Percentiles rank a stretch among this genome's conserved stretches.
Conservation (phyloP, 2,329 filamentous ascomycete species). For the Stagonosporopsis vannaccii region DNA sequence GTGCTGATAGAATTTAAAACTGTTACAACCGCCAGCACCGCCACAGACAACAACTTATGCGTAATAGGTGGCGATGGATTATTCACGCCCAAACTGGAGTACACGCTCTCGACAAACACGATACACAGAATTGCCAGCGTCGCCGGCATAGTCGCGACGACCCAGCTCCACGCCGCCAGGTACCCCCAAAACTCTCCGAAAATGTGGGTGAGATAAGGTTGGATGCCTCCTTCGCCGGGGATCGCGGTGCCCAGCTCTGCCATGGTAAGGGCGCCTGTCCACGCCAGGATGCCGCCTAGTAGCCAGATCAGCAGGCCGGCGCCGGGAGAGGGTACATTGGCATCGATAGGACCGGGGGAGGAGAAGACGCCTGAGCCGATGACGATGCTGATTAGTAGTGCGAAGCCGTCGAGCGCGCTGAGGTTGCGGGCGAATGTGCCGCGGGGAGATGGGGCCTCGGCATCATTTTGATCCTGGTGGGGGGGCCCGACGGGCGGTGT, state of each 20-base stretch:
- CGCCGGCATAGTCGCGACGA: constrained; percentile 70
- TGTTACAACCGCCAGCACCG: constrained; percentile 51
- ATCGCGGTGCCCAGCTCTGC: constrained; percentile 70
- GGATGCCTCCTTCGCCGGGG: constrained; percentile 69
- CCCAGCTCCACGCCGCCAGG: constrained; percentile 70
- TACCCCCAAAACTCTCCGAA: constrained; percentile 69
- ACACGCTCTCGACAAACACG: constrained; percentile 61
- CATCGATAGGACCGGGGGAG: constrained; percentile 68
- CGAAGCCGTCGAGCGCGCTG: constrained; percentile 55
- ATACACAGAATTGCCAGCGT: constrained; percentile 70
- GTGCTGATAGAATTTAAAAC: constrained; percentile 55
- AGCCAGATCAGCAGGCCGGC: constrained; percentile 67
- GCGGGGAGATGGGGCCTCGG: constrained; percentile 18
- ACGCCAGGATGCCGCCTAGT: constrained; percentile 67
- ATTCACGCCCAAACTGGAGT: constrained; percentile 63
- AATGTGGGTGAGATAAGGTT: constrained; percentile 68
- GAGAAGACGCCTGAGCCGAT: constrained; percentile 72
- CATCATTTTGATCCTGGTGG: constrained; percentile 21
- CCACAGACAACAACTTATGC: constrained; percentile 50
- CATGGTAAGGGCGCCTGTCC: constrained; percentile 69
- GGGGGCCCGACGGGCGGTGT: constrained; percentile 10
- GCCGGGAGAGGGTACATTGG: constrained; percentile 69
- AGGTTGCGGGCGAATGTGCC: constrained; percentile 46
- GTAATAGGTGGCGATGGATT: constrained; percentile 58
- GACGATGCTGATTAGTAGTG: constrained; percentile 69